A percentile compares a stretch with the other conserved stretches of the same genome.
Evolutionary conservation across 2,329 filamentous ascomycete species (phyloP).

Genomic region (Nemania sp.): DNA sequence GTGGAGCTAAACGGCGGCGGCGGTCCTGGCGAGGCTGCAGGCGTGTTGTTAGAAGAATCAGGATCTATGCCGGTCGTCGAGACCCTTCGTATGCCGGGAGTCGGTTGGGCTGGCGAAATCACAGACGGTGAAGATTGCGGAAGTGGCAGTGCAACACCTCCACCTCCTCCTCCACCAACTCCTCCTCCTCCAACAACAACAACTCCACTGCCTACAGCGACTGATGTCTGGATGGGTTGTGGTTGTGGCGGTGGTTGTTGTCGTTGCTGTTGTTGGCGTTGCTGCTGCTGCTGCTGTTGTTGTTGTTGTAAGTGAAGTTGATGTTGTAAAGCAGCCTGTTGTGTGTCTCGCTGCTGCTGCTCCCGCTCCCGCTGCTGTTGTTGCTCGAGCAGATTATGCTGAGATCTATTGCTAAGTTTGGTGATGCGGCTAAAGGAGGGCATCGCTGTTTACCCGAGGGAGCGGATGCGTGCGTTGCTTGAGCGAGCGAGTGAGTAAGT

Average conservation of each 20-base stretch:
- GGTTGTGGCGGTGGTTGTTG: conserved; percentile 32
- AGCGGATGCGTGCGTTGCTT: too few relatives aligned
- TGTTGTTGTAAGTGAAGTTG: conserved; percentile 34
- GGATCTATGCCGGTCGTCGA: conserved; percentile 34
- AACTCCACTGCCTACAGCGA: conserved; percentile 36
- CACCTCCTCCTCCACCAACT: conserved; percentile 32
- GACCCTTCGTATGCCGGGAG: conserved; percentile 32
- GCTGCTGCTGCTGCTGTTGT: conserved; percentile 30
- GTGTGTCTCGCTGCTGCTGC: conserved; percentile 41
- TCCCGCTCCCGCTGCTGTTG: conserved; percentile 39
- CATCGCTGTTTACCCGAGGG: too few relatives aligned
- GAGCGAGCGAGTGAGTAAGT: conserved; percentile 8
- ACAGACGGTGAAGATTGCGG: conserved; percentile 30
- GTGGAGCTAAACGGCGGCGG: conserved; percentile 49
- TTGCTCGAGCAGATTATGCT: conserved; percentile 57
- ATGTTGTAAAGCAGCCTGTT: conserved; percentile 42
- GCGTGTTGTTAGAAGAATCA: conserved; percentile 41
- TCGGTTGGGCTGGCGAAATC: conserved; percentile 29
- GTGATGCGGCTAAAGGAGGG: conserved; percentile 58
- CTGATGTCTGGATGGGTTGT: conserved; percentile 23
- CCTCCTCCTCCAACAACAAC: conserved; percentile 35
- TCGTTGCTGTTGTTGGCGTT: conserved; percentile 31
- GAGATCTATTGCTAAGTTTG: conserved; percentile 52
- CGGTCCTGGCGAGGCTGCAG: conserved; percentile 52
- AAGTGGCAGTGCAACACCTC: conserved; percentile 39